Base-by-base conservation (phyloP, 176 grass and related monocot species). In the Zoysia japonica region DNA sequence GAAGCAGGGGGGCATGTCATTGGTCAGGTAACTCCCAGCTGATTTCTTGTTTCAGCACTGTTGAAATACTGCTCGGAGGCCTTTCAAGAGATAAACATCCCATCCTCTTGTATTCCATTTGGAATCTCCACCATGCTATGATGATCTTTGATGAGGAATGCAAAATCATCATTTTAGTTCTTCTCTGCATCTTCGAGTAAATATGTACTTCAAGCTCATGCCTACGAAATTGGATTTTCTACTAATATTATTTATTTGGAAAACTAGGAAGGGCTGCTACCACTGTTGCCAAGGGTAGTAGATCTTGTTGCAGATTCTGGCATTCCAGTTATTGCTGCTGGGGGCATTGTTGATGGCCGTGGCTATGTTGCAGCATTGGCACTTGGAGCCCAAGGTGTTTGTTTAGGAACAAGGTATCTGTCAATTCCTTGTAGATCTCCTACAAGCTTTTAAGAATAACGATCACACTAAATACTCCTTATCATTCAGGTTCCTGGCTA, bases 1-100 rank as follows among this genome's bases (percentile, higher is more conserved):
- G 96, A 93, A 80, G 92, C 96, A 75, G 95, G 95, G 28, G 95
- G 95, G 9, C 92, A 98, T 84, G 86, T 98, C 38, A 90, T 94
- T 85, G 92, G 96, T 62, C 90, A 93, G 88, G 92, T 91, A 86
- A 78, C 17, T 46, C 60, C 67, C 64, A 12, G 1, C 11, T 85
- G 37, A 19, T 80, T 75, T 88, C 9, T 68, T 52, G 20, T 47
- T 70, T 75, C 61, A 47, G 13, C 14, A 14, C 74, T 70, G 48
- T 57, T 7, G 8, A 65, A 64, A 65, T 62, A 44, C 2, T 62
- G 10, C 48, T 75, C 37, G 47, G 13, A 70, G 49, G 10, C 16
- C 65, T 70, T 17, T 6, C 47, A 87, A 77, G 16, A 82, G 71
- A 43, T 59, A 49, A 41, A 44, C 40, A 7, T 3, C 7, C 42